Base-by-base conservation (phyloP, 116 monocot species). In the Phalaenopsis hybrid region DNA sequence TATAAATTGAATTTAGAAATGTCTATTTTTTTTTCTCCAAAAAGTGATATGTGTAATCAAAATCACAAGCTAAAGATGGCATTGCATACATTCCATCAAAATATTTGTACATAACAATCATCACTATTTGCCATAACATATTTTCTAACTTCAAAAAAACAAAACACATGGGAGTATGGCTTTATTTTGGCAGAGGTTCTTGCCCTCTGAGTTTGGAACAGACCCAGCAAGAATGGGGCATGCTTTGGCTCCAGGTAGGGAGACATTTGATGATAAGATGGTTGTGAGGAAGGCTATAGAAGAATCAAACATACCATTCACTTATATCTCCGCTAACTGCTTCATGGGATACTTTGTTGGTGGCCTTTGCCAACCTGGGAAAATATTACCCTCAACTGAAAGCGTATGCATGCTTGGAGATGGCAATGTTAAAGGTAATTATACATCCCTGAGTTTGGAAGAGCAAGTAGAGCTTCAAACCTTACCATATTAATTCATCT, bases 171-270 rank as follows among this genome's bases (percentile, higher is more conserved):
- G 55, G 55, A 17, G 16, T 55, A 4, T 3, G 55, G 15, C 13
- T 11, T 15, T 55, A 17, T 55, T 55, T 55, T 55, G 55, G 63
- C 80, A 94, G 94, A 43, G 90, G 0, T 94, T 92, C 81, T 20
- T 92, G 75, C 94, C 94, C 6, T 94, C 94, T 20, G 94, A 94
- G 82, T 94, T 94, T 75, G 94, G 94, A 6, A 88, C 23, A 7
- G 94, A 94, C 57, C 89, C 92, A 11, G 75, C 89, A 28, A 84
- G 88, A 75, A 92, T 94, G 94, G 83, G 2, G 1, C 81, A 90
- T 61, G 94, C 94, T 18, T 25, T 88, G 16, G 83, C 41, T 25
- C 90, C 94, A 0, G 90, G 92, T 23, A 89, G 83, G 45, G 84
- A 88, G 70, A 44, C 80, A 5, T 94, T 94, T 74, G 87, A 87